phyloP scores from a whole-genome alignment of 2,329 filamentous ascomycete genomes.

The Talaromyces sp. region DNA sequence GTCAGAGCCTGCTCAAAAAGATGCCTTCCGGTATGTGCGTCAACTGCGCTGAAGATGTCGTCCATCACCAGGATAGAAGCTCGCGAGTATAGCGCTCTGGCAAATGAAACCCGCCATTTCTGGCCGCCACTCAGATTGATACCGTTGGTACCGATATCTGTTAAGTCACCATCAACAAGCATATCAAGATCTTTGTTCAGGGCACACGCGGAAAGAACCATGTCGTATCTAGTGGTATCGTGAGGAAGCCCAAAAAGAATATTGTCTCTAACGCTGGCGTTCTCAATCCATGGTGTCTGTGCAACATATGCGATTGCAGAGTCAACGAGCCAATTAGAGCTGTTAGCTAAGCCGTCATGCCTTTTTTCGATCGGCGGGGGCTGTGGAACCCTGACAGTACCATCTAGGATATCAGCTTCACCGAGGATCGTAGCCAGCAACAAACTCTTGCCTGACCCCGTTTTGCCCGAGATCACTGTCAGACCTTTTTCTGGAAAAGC shows the following conservation, averaged over 20 bases:
- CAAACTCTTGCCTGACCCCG: constrained; percentile 74
- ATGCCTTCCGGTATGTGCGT: constrained; percentile 73
- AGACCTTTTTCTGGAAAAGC: constrained; percentile 64
- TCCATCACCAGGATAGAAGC: constrained; percentile 73
- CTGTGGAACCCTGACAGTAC: constrained; percentile 50
- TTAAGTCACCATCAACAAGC: constrained; percentile 70
- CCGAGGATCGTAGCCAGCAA: constrained; percentile 69
- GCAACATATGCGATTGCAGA: constrained; percentile 68
- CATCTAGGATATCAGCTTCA: constrained; percentile 64
- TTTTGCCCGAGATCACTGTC: constrained; percentile 70
- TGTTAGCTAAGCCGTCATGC: constrained; percentile 57
- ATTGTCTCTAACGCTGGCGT: constrained; percentile 71
- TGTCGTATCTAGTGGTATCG: constrained; percentile 62
- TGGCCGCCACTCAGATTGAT: constrained; percentile 81
- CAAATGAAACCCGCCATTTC: constrained; percentile 75
- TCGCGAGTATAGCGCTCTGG: constrained; percentile 71
- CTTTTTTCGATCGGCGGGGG: constrained; percentile 50
- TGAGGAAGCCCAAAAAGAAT: constrained; percentile 70
- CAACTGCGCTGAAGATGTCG: constrained; percentile 76
- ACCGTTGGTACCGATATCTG: constrained; percentile 77
- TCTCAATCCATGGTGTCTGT: constrained; percentile 81
- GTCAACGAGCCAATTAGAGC: constrained; percentile 62
- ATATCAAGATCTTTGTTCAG: constrained; percentile 71
- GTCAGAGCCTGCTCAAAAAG: constrained; percentile 72
- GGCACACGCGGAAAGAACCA: constrained; percentile 67